Conservation (phyloP, 2,329 filamentous ascomycete genomes). For the Reticulascus tulasneorum region DNA sequence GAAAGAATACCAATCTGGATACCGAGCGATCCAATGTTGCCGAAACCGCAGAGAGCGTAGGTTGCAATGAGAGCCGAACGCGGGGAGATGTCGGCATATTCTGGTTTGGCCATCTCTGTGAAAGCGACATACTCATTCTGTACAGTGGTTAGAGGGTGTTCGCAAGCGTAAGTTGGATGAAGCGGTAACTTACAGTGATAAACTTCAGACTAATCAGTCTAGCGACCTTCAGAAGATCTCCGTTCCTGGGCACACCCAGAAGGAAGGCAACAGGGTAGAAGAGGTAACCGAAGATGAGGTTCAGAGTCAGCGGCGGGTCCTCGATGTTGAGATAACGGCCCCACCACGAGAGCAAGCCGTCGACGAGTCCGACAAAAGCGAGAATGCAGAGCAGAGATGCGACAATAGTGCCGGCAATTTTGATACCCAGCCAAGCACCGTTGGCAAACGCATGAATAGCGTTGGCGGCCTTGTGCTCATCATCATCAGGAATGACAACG, state of each 20-base stretch:
- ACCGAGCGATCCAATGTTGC: slow-evolving; percentile 82
- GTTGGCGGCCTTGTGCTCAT: slow-evolving; percentile 73
- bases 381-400: slow-evolving; percentile 80
- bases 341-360: slow-evolving; percentile 81
- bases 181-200: slow-evolving; percentile 52
- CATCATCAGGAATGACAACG: slow-evolving; percentile 75
- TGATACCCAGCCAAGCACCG: slow-evolving; percentile 80
- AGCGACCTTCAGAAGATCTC: slow-evolving; percentile 66
- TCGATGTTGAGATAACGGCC: slow-evolving; percentile 73
- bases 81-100: slow-evolving; percentile 56
- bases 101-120: slow-evolving; percentile 43
- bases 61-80: slow-evolving; percentile 79
- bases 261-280: slow-evolving; percentile 77
- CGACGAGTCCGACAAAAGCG: slow-evolving; percentile 67
- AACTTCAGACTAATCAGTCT: slow-evolving; percentile 82
- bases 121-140: slow-evolving; percentile 79
- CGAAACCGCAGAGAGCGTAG: slow-evolving; percentile 79
- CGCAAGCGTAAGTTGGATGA: slow-evolving; percentile 16
- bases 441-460: slow-evolving; percentile 80
- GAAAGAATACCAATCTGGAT: slow-evolving; percentile 86
- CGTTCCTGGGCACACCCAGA: slow-evolving; percentile 68
- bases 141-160: slow-evolving; percentile 11
- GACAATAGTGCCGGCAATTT: slow-evolving; percentile 80
- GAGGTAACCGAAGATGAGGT: slow-evolving; percentile 73
- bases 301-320: slow-evolving; percentile 65